Evolutionary conservation across 768 basidiomycete genomes (phyloP).

Genomic region (Dioszegia hungarica): DNA sequence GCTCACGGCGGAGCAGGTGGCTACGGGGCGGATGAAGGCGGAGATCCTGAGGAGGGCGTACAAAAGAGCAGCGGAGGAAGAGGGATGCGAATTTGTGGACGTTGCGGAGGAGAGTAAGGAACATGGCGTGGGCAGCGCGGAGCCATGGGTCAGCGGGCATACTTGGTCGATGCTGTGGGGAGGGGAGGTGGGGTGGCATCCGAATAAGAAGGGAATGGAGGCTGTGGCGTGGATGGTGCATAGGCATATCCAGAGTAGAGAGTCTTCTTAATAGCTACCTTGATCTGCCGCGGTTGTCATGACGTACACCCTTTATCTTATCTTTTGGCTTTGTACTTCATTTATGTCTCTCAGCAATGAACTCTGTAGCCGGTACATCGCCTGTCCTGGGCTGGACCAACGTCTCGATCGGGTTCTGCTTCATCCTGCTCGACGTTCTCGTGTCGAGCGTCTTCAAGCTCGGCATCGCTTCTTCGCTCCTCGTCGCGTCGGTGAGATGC

Average conservation of each 20-base stretch:
- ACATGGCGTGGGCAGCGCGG: background rate
- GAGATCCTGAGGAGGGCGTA: background rate
- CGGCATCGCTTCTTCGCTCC: constrained; percentile 63
- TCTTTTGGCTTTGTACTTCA: background rate
- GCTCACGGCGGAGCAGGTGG: background rate
- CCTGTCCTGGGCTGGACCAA: constrained; percentile 62
- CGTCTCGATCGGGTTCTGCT: constrained; percentile 67
- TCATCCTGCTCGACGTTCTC: constrained; percentile 67
- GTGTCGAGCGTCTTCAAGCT: constrained; percentile 64
- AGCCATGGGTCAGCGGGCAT: background rate
- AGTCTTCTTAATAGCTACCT: too few species aligned
- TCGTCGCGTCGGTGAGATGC: constrained; percentile 69
- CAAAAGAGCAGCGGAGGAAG: background rate
- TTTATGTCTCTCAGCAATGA: background rate
- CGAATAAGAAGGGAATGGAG: constrained; percentile 2
- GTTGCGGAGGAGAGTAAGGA: background rate
- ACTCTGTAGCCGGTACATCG: background rate
- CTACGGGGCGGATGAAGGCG: background rate
- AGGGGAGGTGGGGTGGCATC: constrained; percentile 1
- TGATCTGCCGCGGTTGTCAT: too few species aligned
- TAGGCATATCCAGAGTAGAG: too few species aligned
- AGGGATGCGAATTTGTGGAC: background rate
- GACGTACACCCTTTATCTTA: background rate
- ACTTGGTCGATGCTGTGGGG: background rate
- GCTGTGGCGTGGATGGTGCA: background rate